Evolutionary conservation across 2,329 filamentous ascomycete species (phyloP).

Genomic region (Bipolaris bicolor): DNA sequence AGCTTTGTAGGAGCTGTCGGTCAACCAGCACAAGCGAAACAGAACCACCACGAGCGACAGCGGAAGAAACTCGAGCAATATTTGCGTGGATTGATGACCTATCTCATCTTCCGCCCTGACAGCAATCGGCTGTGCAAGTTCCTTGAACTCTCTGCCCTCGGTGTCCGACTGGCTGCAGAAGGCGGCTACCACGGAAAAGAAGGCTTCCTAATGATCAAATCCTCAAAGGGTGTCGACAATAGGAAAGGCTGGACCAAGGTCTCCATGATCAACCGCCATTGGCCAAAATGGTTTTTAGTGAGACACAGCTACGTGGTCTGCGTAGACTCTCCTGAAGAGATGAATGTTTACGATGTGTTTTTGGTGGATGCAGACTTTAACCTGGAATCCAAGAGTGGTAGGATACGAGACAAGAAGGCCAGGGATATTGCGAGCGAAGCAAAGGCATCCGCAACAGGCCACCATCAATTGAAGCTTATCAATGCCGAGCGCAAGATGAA

Average conservation of each 20-base stretch:
- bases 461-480: constrained; percentile 85
- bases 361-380: constrained; percentile 90
- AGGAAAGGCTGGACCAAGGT: constrained; percentile 78
- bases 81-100: constrained; percentile 90
- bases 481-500: constrained; percentile 94
- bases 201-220: constrained; percentile 90
- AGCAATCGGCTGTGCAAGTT: constrained; percentile 97
- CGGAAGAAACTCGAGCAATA: constrained; percentile 87
- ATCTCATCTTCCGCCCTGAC: constrained; percentile 94
- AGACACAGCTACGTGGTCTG: constrained; percentile 96
- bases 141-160: constrained; percentile 89
- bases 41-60: constrained; percentile 77
- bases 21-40: constrained; percentile 50
- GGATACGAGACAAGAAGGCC: constrained; percentile 59
- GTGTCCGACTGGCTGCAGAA: constrained; percentile 90
- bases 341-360: constrained; percentile 99
- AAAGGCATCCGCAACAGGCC: constrained; percentile 68
- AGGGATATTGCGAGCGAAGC: constrained; percentile 70
- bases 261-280: constrained; percentile 80
- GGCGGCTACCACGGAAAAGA: constrained; percentile 98
- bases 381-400: constrained; percentile 72
- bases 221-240: constrained; percentile 86
- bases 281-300: constrained; percentile 97
- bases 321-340: constrained; percentile 97
- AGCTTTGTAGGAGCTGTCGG: constrained; percentile 52